Percentiles rank a stretch among this genome's conserved stretches.
phyloP scores from a whole-genome alignment of 78 protist genomes.

The Thecamonas trahens region DNA sequence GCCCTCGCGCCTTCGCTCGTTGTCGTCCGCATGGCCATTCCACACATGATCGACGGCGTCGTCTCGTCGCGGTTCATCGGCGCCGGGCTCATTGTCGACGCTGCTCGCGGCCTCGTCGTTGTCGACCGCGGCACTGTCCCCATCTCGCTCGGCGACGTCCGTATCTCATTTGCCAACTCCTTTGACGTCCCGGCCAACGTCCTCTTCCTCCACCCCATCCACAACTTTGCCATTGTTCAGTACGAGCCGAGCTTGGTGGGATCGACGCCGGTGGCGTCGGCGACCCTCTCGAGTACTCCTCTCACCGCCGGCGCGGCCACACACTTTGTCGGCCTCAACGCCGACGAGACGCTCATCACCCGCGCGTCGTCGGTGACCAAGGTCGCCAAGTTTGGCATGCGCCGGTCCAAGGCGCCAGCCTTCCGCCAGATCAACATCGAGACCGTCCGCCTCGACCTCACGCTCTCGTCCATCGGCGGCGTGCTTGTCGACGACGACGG shows the following conservation, averaged over 20 bases:
- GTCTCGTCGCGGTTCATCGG: not conserved
- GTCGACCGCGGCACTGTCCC: slow-evolving; percentile 37
- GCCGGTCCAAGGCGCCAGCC: slow-evolving; percentile 22
- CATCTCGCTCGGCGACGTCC: not conserved
- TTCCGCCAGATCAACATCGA: slow-evolving; percentile 33
- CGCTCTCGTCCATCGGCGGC: slow-evolving; percentile 2
- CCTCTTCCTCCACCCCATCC: slow-evolving; percentile 31
- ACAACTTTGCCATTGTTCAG: slow-evolving; percentile 25
- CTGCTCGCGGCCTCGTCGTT: slow-evolving; percentile 16
- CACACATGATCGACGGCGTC: slow-evolving; percentile 27
- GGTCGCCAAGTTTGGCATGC: not conserved
- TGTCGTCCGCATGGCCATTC: slow-evolving; percentile 4
- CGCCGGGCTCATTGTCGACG: slow-evolving; percentile 24
- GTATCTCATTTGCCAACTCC: slow-evolving; percentile 21
- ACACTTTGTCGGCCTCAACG: not conserved
- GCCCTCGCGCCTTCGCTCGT: not conserved
- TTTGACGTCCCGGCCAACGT: slow-evolving; percentile 4
- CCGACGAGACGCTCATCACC: not conserved
- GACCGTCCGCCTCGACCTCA: slow-evolving; percentile 13
- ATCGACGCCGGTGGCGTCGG: not conserved
- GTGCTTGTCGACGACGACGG: slow-evolving; percentile 9
- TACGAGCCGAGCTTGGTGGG: slow-evolving; percentile 29
- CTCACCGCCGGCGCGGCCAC: too few relatives aligned
- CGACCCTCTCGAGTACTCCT: not conserved
- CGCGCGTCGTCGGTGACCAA: slow-evolving; percentile 14